Percentiles rank a stretch among this genome's conserved stretches.
phyloP scores from a whole-genome alignment of 2,329 filamentous ascomycete species.

The Fusarium mexicanum region DNA sequence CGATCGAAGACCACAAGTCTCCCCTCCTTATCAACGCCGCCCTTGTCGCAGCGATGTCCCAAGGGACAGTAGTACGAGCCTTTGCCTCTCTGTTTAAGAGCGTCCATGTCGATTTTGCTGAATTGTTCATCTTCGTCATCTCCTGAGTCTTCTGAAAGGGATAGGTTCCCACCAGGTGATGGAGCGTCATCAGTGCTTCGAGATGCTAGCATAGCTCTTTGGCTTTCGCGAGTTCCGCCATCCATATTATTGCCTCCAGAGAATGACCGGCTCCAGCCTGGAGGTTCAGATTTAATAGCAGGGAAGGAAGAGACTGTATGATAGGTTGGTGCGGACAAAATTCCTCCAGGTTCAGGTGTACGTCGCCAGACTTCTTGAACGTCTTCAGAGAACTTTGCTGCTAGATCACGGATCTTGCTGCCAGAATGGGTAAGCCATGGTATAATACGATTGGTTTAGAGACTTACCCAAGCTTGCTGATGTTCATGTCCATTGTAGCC shows the following conservation, averaged over 20 bases:
- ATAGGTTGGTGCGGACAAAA: constrained; percentile 17
- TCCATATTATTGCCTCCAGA: constrained; percentile 35
- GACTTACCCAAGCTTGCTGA: constrained; percentile 49
- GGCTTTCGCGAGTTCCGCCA: constrained; percentile 28
- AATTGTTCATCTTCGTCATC: constrained; percentile 51
- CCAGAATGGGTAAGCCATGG: constrained; percentile 22
- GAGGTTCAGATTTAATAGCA: constrained; percentile 36
- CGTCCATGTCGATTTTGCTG: constrained; percentile 51
- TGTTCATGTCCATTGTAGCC: constrained; percentile 46
- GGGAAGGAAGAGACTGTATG: constrained; percentile 40
- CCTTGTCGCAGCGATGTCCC: constrained; percentile 50
- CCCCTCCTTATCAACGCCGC: constrained; percentile 52
- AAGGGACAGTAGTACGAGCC: constrained; percentile 52
- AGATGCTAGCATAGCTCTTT: constrained; percentile 39
- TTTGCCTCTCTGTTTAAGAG: constrained; percentile 53
- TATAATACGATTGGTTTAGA: not conserved
- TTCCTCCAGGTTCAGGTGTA: constrained; percentile 20
- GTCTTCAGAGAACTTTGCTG: constrained; percentile 48
- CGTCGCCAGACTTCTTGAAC: constrained; percentile 47
- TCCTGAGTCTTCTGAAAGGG: constrained; percentile 46
- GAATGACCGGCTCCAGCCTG: constrained; percentile 25
- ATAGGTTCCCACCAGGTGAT: constrained; percentile 30
- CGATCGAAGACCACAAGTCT: constrained; percentile 52
- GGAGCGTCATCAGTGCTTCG: constrained; percentile 24
- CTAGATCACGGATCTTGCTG: constrained; percentile 50